A percentile compares a stretch with the other conserved stretches of the same genome.
Conservation (phyloP, 148 eudicot genomes). For the Vaccinium vitisidaea region DNA sequence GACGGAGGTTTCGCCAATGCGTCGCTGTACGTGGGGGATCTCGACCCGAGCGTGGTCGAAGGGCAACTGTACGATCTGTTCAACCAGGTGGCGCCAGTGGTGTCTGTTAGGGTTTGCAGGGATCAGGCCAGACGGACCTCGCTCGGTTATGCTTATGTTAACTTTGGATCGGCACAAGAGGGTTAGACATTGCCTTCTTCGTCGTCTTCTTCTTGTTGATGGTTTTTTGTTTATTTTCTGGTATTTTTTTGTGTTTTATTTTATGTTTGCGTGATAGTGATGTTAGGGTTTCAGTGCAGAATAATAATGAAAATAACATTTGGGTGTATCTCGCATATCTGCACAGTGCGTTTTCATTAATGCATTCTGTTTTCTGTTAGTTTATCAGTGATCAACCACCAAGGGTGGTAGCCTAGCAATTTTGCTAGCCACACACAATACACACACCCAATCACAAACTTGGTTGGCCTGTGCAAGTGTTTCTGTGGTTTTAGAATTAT, state of each 20-base stretch:
- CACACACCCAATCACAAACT: no score
- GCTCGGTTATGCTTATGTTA: constrained; percentile 62
- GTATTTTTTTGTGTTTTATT: no score
- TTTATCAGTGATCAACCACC: neutral
- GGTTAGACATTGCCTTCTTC: constrained; percentile 25
- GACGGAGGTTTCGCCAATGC: constrained; percentile 28
- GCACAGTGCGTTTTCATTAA: neutral
- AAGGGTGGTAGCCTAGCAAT: neutral
- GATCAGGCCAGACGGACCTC: constrained; percentile 36
- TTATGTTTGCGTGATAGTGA: neutral
- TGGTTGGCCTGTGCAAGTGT: no score
- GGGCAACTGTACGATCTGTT: constrained; percentile 49
- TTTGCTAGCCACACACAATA: neutral
- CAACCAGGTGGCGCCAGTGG: constrained; percentile 43
- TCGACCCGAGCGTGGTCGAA: constrained; percentile 45
- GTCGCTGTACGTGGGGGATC: constrained; percentile 64
- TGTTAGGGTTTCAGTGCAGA: neutral
- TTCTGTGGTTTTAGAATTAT: no score
- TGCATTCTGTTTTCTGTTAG: neutral
- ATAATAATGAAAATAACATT: neutral
- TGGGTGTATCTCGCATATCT: neutral
- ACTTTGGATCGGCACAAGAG: constrained; percentile 41
- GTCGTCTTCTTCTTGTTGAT: neutral
- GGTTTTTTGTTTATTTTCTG: no score
- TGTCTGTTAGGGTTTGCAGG: constrained; percentile 61